Evolutionary conservation across 2,329 filamentous ascomycete species (phyloP), one percentile per base, ranked within the genome.

Genomic region (Aureobasidium leucospermi): DNA sequence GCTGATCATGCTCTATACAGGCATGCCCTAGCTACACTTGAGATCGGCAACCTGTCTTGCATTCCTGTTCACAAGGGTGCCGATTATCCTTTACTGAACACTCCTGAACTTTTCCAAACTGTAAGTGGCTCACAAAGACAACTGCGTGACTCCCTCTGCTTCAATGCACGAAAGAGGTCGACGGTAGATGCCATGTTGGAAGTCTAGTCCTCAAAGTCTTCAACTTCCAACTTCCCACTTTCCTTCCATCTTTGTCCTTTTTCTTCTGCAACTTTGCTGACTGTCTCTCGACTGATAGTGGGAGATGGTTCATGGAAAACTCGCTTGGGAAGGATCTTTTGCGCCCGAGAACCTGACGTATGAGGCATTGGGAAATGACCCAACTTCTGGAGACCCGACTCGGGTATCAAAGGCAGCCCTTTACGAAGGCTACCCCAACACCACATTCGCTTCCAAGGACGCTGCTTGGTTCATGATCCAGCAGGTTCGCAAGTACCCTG

Each of bases 11-110:
- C 19, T 16, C n/a, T 11, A 1, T 32, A 10, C 32, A 55, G 51
- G 28, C 78, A 81, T 59, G 78, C 73, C 2, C 69, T 81, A 1
- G 76, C 77, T 2, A 75, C 73, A 2, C 70, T 81, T 0, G 77
- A 80, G 65, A 65, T 75, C 11, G 78, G 78, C 13, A 75, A 75
- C 53, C 65, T 80, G 1, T 70, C 68, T 47, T 80, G 78, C 62
- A 77, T 81, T 39, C 78, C 78, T 0, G 78, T 80, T 2, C 72
- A 76, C 62, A 70, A 75, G 31, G 78, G 78, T 10, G 65, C 76
- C 53, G 69, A 78, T 62, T 79, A 75, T 61, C 79, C 78, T 0
- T 67, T 81, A 10, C 67, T 80, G 42, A 77, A 78, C 62, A 79
- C 76, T 0, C 73, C 74, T 0, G 67, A 72, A 41, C 70, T 75